Percentiles rank a stretch among this genome's conserved stretches.
Evolutionary conservation across 352 stramenopile species (phyloP).

Genomic region (Pythium periplocum): DNA sequence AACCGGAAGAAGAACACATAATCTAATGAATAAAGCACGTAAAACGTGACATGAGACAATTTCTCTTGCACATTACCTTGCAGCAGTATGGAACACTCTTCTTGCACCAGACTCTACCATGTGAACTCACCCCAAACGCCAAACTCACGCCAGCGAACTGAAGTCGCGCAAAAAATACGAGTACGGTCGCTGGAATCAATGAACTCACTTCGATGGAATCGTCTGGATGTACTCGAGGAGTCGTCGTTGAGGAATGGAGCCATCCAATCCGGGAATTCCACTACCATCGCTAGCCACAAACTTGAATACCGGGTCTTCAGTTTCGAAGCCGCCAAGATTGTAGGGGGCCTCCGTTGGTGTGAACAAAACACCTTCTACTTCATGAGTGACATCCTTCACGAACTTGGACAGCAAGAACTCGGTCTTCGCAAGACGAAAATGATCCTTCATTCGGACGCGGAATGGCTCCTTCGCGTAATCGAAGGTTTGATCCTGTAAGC

Average conservation of each 20-base stretch:
- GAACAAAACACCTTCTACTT: constrained; percentile 85
- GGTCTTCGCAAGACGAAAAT: constrained; percentile 83
- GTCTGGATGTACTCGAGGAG: constrained; percentile 77
- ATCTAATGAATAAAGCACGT: constrained; percentile 4
- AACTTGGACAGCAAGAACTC: constrained; percentile 86
- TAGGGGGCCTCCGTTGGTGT: constrained; percentile 80
- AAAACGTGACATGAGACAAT: background rate
- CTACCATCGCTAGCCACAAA: constrained; percentile 84
- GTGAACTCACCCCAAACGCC: no score
- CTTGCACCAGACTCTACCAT: no score
- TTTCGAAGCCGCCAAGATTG: constrained; percentile 81
- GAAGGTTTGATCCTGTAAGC: constrained; percentile 57
- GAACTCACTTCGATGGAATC: constrained; percentile 51
- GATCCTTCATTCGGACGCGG: constrained; percentile 86
- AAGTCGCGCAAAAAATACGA: no score
- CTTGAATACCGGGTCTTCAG: constrained; percentile 84
- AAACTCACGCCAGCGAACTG: no score
- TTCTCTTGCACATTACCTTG: no score
- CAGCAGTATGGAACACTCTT: no score
- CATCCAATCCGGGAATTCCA: constrained; percentile 75
- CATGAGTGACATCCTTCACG: constrained; percentile 79
- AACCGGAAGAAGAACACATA: constrained; percentile 48
- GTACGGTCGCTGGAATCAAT: background rate
- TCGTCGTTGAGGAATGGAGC: constrained; percentile 71
- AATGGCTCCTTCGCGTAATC: constrained; percentile 81